Evolutionary conservation across 352 stramenopile species (phyloP).

Genomic region (Globisporangium iwayamae): DNA sequence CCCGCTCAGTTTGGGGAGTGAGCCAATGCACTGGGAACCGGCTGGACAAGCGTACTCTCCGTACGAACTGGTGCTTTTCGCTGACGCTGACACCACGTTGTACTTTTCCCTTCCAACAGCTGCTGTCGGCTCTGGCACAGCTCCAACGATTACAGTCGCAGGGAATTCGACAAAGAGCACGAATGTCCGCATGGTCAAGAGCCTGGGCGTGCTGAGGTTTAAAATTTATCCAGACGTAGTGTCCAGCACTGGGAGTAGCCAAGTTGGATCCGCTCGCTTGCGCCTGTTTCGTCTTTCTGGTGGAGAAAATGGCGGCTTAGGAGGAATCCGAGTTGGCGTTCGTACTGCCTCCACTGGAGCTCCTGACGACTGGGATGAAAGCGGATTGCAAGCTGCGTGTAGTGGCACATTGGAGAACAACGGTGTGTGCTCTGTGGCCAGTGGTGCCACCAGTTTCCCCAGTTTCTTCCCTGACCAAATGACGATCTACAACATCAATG

Average conservation of each 20-base stretch:
- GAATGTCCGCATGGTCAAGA: constrained; percentile 17
- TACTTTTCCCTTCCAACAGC: constrained; percentile 21
- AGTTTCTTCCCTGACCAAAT: constrained; percentile 32
- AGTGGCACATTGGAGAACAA: constrained; percentile 12
- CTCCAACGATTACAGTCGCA: constrained; percentile 27
- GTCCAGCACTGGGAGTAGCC: constrained; percentile 34
- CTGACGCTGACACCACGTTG: constrained; percentile 45
- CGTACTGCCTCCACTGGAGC: constrained; percentile 19
- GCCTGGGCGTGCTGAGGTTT: constrained; percentile 42
- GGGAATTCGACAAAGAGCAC: constrained; percentile 54
- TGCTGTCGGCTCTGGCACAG: constrained; percentile 11
- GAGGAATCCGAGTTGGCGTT: constrained; percentile 50
- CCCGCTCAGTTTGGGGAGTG: constrained; percentile 33
- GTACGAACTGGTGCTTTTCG: constrained; percentile 28
- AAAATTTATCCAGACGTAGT: constrained; percentile 27
- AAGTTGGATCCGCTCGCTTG: constrained; percentile 49
- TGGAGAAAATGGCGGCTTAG: constrained; percentile 60
- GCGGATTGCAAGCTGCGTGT: constrained; percentile 17
- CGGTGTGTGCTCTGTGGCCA: constrained; percentile 21
- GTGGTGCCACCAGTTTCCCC: constrained; percentile 15
- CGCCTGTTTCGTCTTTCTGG: constrained; percentile 52
- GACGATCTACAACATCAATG: constrained; percentile 28
- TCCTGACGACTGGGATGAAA: constrained; percentile 37
- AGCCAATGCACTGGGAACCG: constrained; percentile 69
- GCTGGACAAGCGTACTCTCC: constrained; percentile 27